A percentile compares a stretch with the other conserved stretches of the same genome.
Evolutionary conservation across 228 moss, liverwort and hornwort species (phyloP).

Genomic region (Sphagnum magellanicum): DNA sequence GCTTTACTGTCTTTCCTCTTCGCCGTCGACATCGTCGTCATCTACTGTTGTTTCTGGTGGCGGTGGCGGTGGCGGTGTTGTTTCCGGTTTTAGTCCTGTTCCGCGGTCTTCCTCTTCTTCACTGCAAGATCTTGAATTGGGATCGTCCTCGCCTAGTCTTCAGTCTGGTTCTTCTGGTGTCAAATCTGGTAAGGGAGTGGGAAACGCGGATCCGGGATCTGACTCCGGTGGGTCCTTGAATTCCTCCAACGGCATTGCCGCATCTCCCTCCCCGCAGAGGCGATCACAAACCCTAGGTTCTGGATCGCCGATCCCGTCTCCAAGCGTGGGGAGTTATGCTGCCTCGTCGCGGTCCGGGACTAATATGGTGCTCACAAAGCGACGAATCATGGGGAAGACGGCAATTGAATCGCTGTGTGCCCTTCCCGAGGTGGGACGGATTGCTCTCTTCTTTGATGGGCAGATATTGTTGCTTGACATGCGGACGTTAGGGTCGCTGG

Average conservation of each 20-base stretch:
- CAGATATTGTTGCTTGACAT: constrained; percentile 79
- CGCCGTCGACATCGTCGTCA: constrained; percentile 9
- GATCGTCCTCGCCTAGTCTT: not conserved
- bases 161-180: not conserved
- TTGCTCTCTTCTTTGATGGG: constrained; percentile 85
- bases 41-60: constrained; percentile 4
- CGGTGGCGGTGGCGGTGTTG: not conserved
- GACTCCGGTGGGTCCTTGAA: not conserved
- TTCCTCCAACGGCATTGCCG: not conserved
- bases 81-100: not conserved
- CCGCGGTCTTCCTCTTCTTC: not conserved
- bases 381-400: constrained; percentile 64
- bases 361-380: constrained; percentile 58
- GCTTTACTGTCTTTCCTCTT: constrained; percentile 60
- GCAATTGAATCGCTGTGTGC: constrained; percentile 78
- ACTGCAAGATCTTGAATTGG: not conserved
- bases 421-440: constrained; percentile 72
- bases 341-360: constrained; percentile 18
- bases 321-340: constrained; percentile 22
- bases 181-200: not conserved
- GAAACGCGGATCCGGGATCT: not conserved
- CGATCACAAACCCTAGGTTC: constrained; percentile 30
- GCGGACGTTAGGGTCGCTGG: constrained; percentile 59
- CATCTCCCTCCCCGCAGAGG: constrained; percentile 8
- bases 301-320: constrained; percentile 40